Base-by-base conservation (phyloP, 2,329 filamentous ascomycete genomes). In the Xylariaceae sp. region DNA sequence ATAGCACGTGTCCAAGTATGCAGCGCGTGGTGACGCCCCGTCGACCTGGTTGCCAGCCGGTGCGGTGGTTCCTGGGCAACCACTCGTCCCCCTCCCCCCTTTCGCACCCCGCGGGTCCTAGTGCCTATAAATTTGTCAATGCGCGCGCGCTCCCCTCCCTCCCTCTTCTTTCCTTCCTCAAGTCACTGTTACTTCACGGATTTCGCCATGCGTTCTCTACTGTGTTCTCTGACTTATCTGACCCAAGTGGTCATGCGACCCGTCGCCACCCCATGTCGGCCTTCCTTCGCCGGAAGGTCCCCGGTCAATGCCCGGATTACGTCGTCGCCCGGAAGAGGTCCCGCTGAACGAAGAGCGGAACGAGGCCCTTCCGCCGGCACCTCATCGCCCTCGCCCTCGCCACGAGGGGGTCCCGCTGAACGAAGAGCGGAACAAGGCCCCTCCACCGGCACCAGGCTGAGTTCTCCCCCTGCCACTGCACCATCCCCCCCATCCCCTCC, bases 81-180 rank as follows among this genome's bases (percentile, higher is more conserved):
- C n/a, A n/a, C n/a, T n/a, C n/a, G n/a, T n/a, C n/a, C n/a, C n/a
- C n/a, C n/a, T n/a, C n/a, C n/a, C n/a, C n/a, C n/a, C n/a, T n/a
- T n/a, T n/a, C n/a, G n/a, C n/a, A n/a, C n/a, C n/a, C n/a, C n/a
- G n/a, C n/a, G n/a, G n/a, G n/a, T n/a, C n/a, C n/a, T n/a, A n/a
- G n/a, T n/a, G n/a, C n/a, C n/a, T n/a, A n/a, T n/a, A n/a, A n/a
- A n/a, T n/a, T n/a, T n/a, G n/a, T n/a, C n/a, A n/a, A n/a, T n/a
- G n/a, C n/a, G n/a, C n/a, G n/a, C n/a, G n/a, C n/a, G 21, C 27
- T 29, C 27, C 27, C 27, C 27, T 16, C 27, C 27, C 27, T 9
- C 13, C 27, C 27, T 16, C 27, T 29, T 29, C 27, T 29, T 17
- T 17, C n/a, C 27, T 29, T 29, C 27, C 15, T 15, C 27, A 29